Evolutionary conservation across 371 early-diverging fungal genomes (phyloP).

Genomic region (Umbelopsis sp.): DNA sequence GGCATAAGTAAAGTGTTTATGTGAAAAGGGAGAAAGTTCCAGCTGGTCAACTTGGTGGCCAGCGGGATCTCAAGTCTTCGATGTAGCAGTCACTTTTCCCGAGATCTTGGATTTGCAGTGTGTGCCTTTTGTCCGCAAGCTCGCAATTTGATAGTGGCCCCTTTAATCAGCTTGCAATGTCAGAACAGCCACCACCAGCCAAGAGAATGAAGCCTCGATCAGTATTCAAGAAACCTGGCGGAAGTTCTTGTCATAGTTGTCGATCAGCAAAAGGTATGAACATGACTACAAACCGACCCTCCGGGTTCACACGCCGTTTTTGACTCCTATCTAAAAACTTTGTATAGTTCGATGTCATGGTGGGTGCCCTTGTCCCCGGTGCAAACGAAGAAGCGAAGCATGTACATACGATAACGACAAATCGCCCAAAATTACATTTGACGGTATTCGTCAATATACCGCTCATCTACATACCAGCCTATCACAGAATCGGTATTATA

Average conservation of each 20-base stretch:
- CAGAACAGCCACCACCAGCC: constrained; percentile 6
- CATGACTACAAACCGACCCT: not conserved
- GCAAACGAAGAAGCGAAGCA: not conserved
- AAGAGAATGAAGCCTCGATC: not conserved
- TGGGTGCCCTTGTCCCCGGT: constrained; percentile 1
- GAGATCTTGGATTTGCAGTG: too few relatives aligned
- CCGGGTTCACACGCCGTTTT: not conserved
- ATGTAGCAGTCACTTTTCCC: constrained; percentile 1
- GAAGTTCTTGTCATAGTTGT: constrained; percentile 3
- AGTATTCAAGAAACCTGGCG: constrained; percentile 1
- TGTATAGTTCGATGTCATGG: not conserved
- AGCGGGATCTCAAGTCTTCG: not conserved
- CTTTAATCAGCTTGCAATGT: not conserved
- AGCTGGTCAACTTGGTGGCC: not conserved
- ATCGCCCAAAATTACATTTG: not conserved
- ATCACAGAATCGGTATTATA: not conserved
- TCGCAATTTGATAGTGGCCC: too few relatives aligned
- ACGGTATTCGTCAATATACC: not conserved
- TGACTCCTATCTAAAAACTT: not conserved
- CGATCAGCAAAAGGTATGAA: constrained; percentile 4
- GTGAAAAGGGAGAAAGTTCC: not conserved
- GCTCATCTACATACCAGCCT: not conserved
- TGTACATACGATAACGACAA: constrained; percentile 11
- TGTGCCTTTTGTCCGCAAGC: too few relatives aligned
- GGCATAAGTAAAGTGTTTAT: not conserved